Evolutionary conservation across 805 yeast genomes (phyloP), one percentile per base, ranked within the genome.

Genomic region (Blastobotrys mokoenaii): DNA sequence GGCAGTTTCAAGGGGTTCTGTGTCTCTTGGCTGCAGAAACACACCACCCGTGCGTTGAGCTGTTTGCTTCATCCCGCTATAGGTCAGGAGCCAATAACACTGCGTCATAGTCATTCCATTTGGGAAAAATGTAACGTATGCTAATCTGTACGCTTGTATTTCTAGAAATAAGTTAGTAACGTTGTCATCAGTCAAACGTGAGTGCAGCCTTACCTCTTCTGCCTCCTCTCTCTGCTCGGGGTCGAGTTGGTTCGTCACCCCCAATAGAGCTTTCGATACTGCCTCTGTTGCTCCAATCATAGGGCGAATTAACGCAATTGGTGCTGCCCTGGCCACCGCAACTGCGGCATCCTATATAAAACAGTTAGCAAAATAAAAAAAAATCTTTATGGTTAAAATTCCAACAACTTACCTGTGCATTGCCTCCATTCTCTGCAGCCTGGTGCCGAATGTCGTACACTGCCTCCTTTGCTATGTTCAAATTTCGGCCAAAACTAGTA

Each of bases 231-330:
- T 40, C 39, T 53, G 53, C 1, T 44, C 44, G 6, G 57, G 56
- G 59, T 86, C 90, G 30, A 89, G 65, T 50, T 82, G 83, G 59
- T 87, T 88, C 35, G 87, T 79, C 6, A 89, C 71, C 1, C 97
- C 97, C 66, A 86, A 73, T 42, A 89, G 68, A 0, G 95, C 74
- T 56, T 80, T 84, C 4, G 90, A 82, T 5, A 89, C 71, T 0
- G 95, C 95, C 60, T 87, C 96, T 0, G 96, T 84, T 0, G 95
- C 87, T 1, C 97, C 97, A 54, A 89, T 87, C 50, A 87, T 73
- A 1, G 97, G 96, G 37, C 96, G 63, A 1, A 89, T 71, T 12
- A 89, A 63, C 15, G 86, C 80, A 12, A 86, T 77, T 0, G 97
- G 97, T 1, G 95, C 78, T 0, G 83, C 86, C 51, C 75, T 76